Conservation (phyloP, 768 basidiomycete genomes). For the Tubosaeta sp. region DNA sequence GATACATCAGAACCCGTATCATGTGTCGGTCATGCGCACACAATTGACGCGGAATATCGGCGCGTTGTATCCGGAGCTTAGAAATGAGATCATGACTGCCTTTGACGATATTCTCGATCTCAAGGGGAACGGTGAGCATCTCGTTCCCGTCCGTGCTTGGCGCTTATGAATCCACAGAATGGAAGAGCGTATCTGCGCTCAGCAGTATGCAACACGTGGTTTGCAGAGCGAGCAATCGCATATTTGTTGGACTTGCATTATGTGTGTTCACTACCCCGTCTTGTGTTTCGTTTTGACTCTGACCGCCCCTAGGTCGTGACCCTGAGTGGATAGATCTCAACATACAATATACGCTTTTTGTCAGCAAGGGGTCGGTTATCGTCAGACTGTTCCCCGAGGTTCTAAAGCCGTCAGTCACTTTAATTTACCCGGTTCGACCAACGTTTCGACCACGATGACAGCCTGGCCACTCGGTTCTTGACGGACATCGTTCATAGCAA, state of each 20-base stretch:
- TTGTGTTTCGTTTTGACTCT: neutral
- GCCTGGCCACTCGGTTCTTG: neutral
- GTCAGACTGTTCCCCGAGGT: neutral
- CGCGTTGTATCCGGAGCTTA: neutral
- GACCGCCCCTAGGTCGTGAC: neutral
- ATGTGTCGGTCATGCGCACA: neutral
- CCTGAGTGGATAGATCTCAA: neutral
- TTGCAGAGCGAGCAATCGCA: neutral
- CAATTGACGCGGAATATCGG: neutral
- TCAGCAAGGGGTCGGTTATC: neutral
- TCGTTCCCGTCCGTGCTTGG: neutral
- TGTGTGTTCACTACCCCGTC: neutral
- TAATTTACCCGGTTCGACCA: too few relatives aligned
- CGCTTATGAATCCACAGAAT: neutral
- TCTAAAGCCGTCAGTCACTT: neutral
- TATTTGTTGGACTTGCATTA: neutral
- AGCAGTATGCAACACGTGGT: neutral
- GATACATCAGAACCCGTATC: neutral
- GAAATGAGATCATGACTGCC: neutral
- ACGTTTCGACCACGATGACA: neutral
- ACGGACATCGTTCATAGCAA: neutral
- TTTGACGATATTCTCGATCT: neutral
- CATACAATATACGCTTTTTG: neutral
- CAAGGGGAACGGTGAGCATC: neutral
- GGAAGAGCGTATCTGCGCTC: neutral